Evolutionary conservation across 805 yeast genomes (phyloP), one percentile per base, ranked within the genome.

Genomic region (Starmerella powellii): DNA sequence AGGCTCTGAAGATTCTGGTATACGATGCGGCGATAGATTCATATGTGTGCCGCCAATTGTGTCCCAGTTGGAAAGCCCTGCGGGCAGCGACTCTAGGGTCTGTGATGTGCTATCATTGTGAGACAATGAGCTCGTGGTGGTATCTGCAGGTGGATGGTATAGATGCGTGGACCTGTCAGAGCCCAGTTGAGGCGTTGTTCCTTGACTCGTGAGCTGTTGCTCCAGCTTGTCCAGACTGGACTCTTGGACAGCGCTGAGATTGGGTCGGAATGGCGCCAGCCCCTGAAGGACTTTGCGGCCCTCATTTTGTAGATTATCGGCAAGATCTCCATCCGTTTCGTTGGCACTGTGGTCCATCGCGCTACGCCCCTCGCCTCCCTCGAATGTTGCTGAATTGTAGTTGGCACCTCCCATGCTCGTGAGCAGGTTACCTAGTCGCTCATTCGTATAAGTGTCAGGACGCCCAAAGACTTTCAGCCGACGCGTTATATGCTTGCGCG

Each of bases 371-470:
- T 19, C 21, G 23, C 23, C 15, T 12, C 12, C 17, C 17, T 6
- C 21, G 17, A 6, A 5, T 4, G 26, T 19, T 6, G 21, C 17
- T 8, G 19, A 6, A 6, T 21, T 16, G 6, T 11, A 6, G 36
- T 29, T 29, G 6, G 29, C 41, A 3, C 42, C 44, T 11, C 47
- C 54, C 42, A 34, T 50, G 40, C 44, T 47, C 12, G 50, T 38
- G 10, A 53, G 41, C 27, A 54, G 37, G 19, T 48, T 47, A 8
- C 54, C 51, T 15, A 51, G 42, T 10, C 51, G 43, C 32, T 54
- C 50, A 35, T 52, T 52, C 12, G 57, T 54, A 41, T 41, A 54
- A 2, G 57, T 54, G 31, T 54, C 53, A 2, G 52, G 46, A 4
- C 44, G 41, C 8, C 54, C 53, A 30, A 52, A 54, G 16, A 54